Base-by-base conservation (phyloP, 2,329 filamentous ascomycete species). In the Talaromyces islandicus region DNA sequence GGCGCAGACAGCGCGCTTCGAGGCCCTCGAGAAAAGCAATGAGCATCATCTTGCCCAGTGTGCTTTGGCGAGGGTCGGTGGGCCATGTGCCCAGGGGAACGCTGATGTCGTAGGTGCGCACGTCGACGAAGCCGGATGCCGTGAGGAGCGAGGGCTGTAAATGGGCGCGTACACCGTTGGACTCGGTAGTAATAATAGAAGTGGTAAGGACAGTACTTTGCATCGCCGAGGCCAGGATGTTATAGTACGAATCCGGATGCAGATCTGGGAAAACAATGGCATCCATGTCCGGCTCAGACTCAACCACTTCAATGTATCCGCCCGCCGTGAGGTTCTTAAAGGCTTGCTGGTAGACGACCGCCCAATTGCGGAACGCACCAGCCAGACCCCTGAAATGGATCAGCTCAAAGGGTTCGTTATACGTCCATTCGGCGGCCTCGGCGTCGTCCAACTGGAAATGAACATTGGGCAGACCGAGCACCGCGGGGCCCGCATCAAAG, bases 381-480 rank as follows among this genome's bases (percentile, higher is more conserved):
- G 77, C 77, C 56, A 82, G 73, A 53, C 75, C 75, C 55, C 80
- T 77, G 9, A 81, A 64, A 62, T 82, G 80, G 54, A 82, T 77
- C 32, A 81, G 71, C 57, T 81, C 79, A 67, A 80, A 82, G 0
- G 75, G 72, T 6, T 78, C 71, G 58, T 75, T 76, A 61, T 80
- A 81, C 48, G 78, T 75, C 80, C 80, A 82, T 61, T 74, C 71
- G 14, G 29, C 29, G 10, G 71, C 72, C 62, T 78, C 74, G 11
- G 77, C 79, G 19, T 80, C 77, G 60, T 80, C 78, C n/a, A 82
- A 70, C 63, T 81, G 78, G 71, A 81, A 81, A 48, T 74, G 75
- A 7, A 80, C 68, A 58, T 76, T 77, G 17, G 74, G 71, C 1
- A 75, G 69, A 29, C 69, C 70, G 19, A 72, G 66, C 25, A 68